Base-by-base conservation (phyloP, 345 rosid species). In the Populus alba region DNA sequence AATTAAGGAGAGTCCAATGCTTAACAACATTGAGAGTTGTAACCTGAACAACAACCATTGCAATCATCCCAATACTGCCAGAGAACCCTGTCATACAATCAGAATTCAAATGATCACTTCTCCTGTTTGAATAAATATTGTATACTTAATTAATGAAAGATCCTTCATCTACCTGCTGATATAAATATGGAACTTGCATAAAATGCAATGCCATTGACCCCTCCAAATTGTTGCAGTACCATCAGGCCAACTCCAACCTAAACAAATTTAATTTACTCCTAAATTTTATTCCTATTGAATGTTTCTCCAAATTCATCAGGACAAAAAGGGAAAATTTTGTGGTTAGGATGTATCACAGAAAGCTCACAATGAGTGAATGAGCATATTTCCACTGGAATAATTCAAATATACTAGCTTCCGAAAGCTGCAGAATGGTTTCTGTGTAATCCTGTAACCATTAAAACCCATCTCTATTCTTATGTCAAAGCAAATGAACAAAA, bases 31-130 rank as follows among this genome's bases (percentile, higher is more conserved):
- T 51, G 22, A 31, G 72, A 77, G 73, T 72, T 22, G 66, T 73
- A n/a, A 92, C 98, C 97, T 95, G 95, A 79, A 93, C 91, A 41
- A 85, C 25, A 68, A 90, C 97, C 90, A 88, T 90, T 22, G 90
- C 90, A 47, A 90, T 87, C 73, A 87, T 90, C 82, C 98, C 97
- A 63, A 87, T 57, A 4, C 85, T 85, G 51, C 92, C 91, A 1
- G 97, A 87, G 81, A 93, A 90, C 74, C 98, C 98, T 95, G 83
- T 22, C 70, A 75, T 23, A 41, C 0, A 75, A 41, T 22, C 6
- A 75, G 68, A 57, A 51, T 55, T 41, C 74, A 29, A 12, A 23
- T 3, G 18, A 31, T 75, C 17, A 12, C 23, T 18, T 68, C 73
- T 22, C 22, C 39, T 43, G 39, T 45, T 72, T 37, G 5, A 68